Conservation (phyloP, 192 early-diverging fungal species). For the Coemansia sp. region DNA sequence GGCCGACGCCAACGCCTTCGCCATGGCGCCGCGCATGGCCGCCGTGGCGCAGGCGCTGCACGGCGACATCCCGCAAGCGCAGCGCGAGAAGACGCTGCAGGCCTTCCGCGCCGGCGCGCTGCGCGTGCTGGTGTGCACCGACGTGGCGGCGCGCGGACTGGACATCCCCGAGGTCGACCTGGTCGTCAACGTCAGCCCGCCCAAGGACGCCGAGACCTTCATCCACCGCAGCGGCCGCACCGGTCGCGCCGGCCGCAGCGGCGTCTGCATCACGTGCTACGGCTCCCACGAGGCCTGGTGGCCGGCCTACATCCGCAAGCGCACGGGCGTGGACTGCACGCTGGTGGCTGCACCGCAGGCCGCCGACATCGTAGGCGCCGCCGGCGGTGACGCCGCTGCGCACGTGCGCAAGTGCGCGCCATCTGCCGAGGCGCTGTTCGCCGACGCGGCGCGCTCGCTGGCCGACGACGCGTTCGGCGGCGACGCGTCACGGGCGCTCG, state of each 20-base stretch:
- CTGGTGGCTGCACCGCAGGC: slow-evolving; percentile 83
- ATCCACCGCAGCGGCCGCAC: slow-evolving; percentile 95
- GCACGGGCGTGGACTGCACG: slow-evolving; percentile 79
- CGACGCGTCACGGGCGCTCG: slow-evolving; percentile 74
- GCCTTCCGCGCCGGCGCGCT: slow-evolving; percentile 92
- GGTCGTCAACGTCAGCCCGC: slow-evolving; percentile 95
- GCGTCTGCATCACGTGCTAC: slow-evolving; percentile 91
- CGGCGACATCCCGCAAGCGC: slow-evolving; percentile 76
- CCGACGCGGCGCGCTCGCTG: slow-evolving; percentile 67
- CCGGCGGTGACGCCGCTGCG: slow-evolving; percentile 73
- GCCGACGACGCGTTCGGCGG: slow-evolving; percentile 63
- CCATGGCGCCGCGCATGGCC: slow-evolving; percentile 73
- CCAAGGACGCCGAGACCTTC: slow-evolving; percentile 90
- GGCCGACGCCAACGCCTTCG: slow-evolving; percentile 79
- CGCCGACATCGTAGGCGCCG: slow-evolving; percentile 81
- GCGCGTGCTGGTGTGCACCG: slow-evolving; percentile 88
- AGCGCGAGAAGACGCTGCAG: slow-evolving; percentile 92
- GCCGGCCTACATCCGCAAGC: slow-evolving; percentile 69
- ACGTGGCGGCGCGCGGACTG: slow-evolving; percentile 92
- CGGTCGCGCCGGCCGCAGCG: slow-evolving; percentile 84
- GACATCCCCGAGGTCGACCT: slow-evolving; percentile 97
- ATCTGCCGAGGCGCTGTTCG: slow-evolving; percentile 79
- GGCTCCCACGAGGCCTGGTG: slow-evolving; percentile 84
- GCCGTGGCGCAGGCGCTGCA: slow-evolving; percentile 89
- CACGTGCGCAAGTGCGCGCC: slow-evolving; percentile 64